Evolutionary conservation across 345 rosid genomes (phyloP).

Genomic region (Hibiscus mutabilis): DNA sequence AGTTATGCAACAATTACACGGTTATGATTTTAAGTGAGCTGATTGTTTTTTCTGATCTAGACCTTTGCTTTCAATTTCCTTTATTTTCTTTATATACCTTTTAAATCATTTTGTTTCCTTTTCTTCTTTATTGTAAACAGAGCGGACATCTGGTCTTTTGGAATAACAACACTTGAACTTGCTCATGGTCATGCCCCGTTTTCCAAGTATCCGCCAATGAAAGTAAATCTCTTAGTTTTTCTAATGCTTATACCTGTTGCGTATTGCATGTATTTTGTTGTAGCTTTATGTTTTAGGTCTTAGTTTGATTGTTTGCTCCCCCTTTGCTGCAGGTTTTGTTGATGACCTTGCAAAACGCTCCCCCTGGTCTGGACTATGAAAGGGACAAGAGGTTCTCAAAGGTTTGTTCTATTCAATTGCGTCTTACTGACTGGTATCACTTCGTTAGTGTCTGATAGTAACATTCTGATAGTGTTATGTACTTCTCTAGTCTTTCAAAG

Average conservation of each 20-base stretch:
- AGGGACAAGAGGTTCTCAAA: constrained; percentile 93
- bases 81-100: constrained; percentile 13
- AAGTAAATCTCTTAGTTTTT: constrained; percentile 47
- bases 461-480: constrained; percentile 19
- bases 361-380: constrained; percentile 98
- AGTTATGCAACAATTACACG: constrained; percentile 99
- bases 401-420: constrained; percentile 34
- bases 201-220: constrained; percentile 98
- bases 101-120: background rate
- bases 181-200: constrained; percentile 99
- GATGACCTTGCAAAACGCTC: constrained; percentile 98
- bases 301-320: constrained; percentile 13
- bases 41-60: constrained; percentile 1
- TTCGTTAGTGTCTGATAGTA: constrained; percentile 17
- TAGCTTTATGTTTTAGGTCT: constrained; percentile 8
- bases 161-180: constrained; percentile 97
- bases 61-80: background rate
- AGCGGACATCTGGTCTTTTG: constrained; percentile 98
- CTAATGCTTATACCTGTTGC: constrained; percentile 4
- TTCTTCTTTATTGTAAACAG: constrained; percentile 37
- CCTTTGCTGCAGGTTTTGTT: constrained; percentile 64
- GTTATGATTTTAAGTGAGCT: constrained; percentile 97
- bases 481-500: constrained; percentile 75
- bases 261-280: constrained; percentile 6
- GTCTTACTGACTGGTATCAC: constrained; percentile 10